Conservation (phyloP, 1,284 basidiomycete genomes). For the Cutaneotrichosporon dermatis region DNA sequence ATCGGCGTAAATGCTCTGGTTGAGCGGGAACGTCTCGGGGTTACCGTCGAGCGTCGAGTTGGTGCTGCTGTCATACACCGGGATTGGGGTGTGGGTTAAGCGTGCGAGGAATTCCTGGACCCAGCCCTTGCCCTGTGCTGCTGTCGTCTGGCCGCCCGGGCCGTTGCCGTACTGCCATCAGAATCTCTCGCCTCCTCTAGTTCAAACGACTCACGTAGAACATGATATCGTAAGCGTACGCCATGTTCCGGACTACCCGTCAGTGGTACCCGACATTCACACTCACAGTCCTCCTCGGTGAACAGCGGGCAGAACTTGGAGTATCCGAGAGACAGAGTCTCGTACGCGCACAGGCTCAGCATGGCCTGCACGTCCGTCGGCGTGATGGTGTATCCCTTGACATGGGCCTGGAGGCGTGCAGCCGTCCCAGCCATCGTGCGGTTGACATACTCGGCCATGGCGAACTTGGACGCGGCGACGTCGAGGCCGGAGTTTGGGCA, state of each 20-base stretch:
- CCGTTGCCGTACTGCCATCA: constrained; percentile 1
- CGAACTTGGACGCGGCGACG: constrained; percentile 51
- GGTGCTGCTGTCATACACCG: constrained; percentile 64
- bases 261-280: not conserved
- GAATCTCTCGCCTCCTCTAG: too few relatives aligned
- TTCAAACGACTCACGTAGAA: too few relatives aligned
- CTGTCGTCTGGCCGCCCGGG: constrained; percentile 43
- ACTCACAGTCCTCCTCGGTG: constrained; percentile 64
- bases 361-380: constrained; percentile 35
- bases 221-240: constrained; percentile 60
- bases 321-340: constrained; percentile 86
- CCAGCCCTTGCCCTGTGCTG: constrained; percentile 78
- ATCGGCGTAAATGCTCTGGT: constrained; percentile 66
- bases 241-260: constrained; percentile 65
- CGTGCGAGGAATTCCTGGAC: constrained; percentile 75
- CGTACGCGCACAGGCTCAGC: constrained; percentile 64
- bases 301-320: constrained; percentile 86
- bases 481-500: constrained; percentile 68
- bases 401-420: constrained; percentile 15
- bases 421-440: constrained; percentile 33
- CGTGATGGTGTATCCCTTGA: constrained; percentile 3
- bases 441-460: constrained; percentile 61
- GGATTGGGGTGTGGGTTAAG: constrained; percentile 67
- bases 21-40: constrained; percentile 69
- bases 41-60: constrained; percentile 72